phyloP scores from a whole-genome alignment of 2,329 filamentous ascomycete genomes.

The Sporothrix dimorphospora region DNA sequence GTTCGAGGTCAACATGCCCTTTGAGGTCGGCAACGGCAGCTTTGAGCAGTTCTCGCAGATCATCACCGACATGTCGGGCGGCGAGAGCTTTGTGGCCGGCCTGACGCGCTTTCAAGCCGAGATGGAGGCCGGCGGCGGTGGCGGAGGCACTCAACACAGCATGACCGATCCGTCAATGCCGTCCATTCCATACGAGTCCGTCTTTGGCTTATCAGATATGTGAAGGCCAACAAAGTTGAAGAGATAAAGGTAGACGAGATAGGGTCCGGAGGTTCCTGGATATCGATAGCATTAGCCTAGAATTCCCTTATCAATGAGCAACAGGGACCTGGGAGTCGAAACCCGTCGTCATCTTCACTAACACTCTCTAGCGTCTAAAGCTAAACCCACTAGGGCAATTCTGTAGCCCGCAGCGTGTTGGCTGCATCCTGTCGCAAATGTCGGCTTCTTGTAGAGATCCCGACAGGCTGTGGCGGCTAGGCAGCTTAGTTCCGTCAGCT shows the following conservation, averaged over 20 bases:
- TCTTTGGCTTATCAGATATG: slow-evolving; percentile 25
- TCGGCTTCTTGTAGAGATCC: slow-evolving; percentile 2
- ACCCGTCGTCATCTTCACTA: neutral
- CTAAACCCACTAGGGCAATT: neutral
- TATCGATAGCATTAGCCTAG: neutral
- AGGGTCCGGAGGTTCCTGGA: neutral
- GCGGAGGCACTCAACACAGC: neutral
- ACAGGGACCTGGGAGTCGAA: neutral
- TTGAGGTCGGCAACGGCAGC: slow-evolving; percentile 27
- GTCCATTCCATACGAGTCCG: slow-evolving; percentile 7
- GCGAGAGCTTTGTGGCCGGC: slow-evolving; percentile 22
- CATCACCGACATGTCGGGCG: slow-evolving; percentile 24
- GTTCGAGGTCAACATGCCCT: slow-evolving; percentile 25
- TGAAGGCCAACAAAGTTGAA: neutral
- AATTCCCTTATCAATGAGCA: neutral
- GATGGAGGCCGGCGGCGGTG: neutral
- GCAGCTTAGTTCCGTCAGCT: neutral
- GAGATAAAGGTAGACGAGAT: neutral
- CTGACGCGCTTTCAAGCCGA: slow-evolving; percentile 21
- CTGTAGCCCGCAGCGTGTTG: neutral
- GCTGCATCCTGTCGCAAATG: neutral
- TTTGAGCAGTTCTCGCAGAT: slow-evolving; percentile 27
- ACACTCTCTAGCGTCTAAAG: neutral
- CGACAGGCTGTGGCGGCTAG: neutral
- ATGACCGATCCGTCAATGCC: neutral